phyloP scores from a whole-genome alignment of 768 basidiomycete species.

The Rhizopogon vesiculosus region DNA sequence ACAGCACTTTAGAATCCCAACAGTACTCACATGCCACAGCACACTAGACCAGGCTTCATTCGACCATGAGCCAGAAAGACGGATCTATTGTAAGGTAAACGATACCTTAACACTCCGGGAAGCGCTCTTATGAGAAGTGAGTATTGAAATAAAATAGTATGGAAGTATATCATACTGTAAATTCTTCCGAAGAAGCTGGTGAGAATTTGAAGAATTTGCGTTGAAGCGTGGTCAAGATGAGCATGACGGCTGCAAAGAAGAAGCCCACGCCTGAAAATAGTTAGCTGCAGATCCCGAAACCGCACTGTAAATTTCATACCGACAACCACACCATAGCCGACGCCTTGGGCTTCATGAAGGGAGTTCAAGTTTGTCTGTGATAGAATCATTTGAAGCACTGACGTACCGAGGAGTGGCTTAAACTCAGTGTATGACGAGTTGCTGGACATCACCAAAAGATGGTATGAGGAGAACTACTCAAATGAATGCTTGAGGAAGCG shows the following conservation, averaged over 20 bases:
- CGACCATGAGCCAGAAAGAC: not conserved
- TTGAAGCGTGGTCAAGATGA: constrained; percentile 41
- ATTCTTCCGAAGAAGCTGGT: constrained; percentile 43
- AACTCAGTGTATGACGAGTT: constrained; percentile 28
- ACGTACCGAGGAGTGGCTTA: constrained; percentile 35
- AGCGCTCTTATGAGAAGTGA: constrained; percentile 28
- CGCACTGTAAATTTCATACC: constrained; percentile 23
- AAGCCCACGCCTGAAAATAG: constrained; percentile 38
- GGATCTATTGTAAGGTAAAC: not conserved
- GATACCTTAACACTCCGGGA: constrained; percentile 41
- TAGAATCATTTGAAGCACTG: not conserved
- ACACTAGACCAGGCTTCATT: constrained; percentile 40
- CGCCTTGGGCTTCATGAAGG: constrained; percentile 33
- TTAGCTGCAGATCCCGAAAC: not conserved
- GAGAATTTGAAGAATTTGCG: constrained; percentile 41
- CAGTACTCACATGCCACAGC: constrained; percentile 40
- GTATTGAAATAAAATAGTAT: not conserved
- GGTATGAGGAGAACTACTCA: not conserved
- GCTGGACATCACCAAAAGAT: constrained; percentile 9
- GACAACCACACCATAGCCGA: constrained; percentile 47
- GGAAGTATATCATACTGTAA: constrained; percentile 28
- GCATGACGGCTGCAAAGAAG: constrained; percentile 45
- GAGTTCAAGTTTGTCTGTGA: not conserved
- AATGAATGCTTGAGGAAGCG: not conserved
- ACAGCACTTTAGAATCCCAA: not conserved